Evolutionary conservation across 1,284 basidiomycete genomes (phyloP).

Genomic region (Golubevia pallescens): DNA sequence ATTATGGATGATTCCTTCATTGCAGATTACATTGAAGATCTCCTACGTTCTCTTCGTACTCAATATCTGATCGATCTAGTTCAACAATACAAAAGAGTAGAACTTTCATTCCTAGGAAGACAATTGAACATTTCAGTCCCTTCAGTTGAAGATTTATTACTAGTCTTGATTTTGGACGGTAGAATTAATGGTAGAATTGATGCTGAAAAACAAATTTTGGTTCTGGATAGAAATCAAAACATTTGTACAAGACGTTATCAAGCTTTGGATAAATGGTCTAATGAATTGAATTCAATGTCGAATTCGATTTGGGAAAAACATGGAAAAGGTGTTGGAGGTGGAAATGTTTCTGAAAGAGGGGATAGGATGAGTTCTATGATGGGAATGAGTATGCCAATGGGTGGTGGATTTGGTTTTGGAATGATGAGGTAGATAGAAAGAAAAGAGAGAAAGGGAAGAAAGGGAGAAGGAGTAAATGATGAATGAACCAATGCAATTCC

Average conservation of each 20-base stretch:
- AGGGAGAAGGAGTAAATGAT: too few relatives aligned
- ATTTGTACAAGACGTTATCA: constrained; percentile 24
- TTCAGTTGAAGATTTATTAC: constrained; percentile 45
- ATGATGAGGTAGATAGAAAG: too few relatives aligned
- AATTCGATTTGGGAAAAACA: constrained; percentile 11
- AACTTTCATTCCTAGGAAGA: constrained; percentile 77
- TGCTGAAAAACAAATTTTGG: constrained; percentile 33
- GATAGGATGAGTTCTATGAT: too few relatives aligned
- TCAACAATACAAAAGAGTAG: constrained; percentile 92
- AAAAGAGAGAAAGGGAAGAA: too few relatives aligned
- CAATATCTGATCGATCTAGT: constrained; percentile 97
- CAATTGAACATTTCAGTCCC: constrained; percentile 41
- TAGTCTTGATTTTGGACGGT: constrained; percentile 53
- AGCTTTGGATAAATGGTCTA: constrained; percentile 32
- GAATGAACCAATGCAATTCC: too few relatives aligned
- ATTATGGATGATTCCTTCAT: constrained; percentile 97
- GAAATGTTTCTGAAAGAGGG: too few relatives aligned
- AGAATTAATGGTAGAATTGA: constrained; percentile 50
- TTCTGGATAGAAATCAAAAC: constrained; percentile 23
- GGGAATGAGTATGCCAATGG: too few relatives aligned
- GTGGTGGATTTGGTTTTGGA: too few relatives aligned
- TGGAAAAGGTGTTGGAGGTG: neutral
- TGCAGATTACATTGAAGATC: constrained; percentile 88
- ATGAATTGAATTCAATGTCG: constrained; percentile 14
- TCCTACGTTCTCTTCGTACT: constrained; percentile 87